Base-by-base conservation (phyloP, 2,329 filamentous ascomycete species). In the Pseudogymnoascus sp. region DNA sequence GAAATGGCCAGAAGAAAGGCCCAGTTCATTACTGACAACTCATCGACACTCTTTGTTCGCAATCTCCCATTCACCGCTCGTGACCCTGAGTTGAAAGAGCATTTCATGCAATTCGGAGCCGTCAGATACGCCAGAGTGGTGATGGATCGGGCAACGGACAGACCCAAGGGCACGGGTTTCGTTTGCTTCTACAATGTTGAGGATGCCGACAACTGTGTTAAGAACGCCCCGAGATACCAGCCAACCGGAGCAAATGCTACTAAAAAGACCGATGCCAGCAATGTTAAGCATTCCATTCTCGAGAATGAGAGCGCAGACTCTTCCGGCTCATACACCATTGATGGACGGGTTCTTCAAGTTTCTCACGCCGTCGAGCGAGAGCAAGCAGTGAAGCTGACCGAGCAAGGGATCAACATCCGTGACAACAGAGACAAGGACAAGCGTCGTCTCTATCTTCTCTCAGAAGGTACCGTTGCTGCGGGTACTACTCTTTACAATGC, bases 71-170 rank as follows among this genome's bases (percentile, higher is more conserved):
- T 96, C 75, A 92, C 89, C 1, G 87, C 87, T 46, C 89, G 89
- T 17, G 93, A 99, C 70, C 88, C 92, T 61, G 82, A 86, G 59
- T 83, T 99, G 50, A 89, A 93, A 72, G 82, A 87, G 60, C 93
- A 97, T 74, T 99, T 99, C 72, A 79, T 80, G n/a, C 82, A 88
- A 70, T 97, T 99, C 71, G 96, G 95, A 26, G 83, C 83, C n/a
- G 80, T 97, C 40, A 85, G 93, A 38, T 99, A 97, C 74, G 95
- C 93, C 4, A 85, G 96, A 67, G 88, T 97, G 9, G 96, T 99
- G 38, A 84, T 96, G 73, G 93, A 99, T 73, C 88, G 83, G 56
- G 85, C 86, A 23, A 96, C 91, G 0, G 92, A 93, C 69, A 88
- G 91, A 61, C 91, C 95, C 1, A 91, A 90, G 59, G 95, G 95